A percentile compares a stretch with the other conserved stretches of the same genome.
Evolutionary conservation across 176 grass and related monocot species (phyloP).

Genomic region (Musa acuminata): DNA sequence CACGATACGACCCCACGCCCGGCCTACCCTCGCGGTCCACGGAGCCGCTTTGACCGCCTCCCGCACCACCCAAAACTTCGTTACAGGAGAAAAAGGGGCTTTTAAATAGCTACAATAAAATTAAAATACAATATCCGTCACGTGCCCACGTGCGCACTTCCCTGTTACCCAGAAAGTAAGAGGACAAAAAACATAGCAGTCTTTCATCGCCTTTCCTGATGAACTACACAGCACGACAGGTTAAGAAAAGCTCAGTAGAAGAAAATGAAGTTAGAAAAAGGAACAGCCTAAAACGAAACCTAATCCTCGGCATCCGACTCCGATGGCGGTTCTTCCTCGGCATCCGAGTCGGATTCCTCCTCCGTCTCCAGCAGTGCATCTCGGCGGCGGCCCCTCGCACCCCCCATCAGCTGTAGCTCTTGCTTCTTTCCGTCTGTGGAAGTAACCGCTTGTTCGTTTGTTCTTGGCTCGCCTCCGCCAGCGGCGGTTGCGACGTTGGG

Average conservation of each 20-base stretch:
- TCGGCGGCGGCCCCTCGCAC: background rate
- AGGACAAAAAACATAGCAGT: background rate
- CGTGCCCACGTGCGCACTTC: conserved; percentile 7
- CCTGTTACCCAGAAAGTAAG: background rate
- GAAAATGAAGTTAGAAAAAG: background rate
- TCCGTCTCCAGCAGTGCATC: background rate
- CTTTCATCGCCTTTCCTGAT: background rate
- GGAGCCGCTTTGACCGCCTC: background rate
- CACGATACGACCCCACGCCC: too few species aligned
- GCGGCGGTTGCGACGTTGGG: background rate
- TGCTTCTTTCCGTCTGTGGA: background rate
- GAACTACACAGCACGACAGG: background rate
- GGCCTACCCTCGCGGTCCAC: background rate
- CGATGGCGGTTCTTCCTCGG: background rate
- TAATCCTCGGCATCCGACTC: background rate
- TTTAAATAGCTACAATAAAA: background rate
- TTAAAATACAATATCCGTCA: conserved; percentile 2
- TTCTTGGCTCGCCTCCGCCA: background rate
- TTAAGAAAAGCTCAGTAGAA: background rate
- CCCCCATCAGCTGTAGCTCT: conserved; percentile 13
- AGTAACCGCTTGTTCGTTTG: background rate
- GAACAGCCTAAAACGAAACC: background rate
- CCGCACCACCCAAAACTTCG: background rate
- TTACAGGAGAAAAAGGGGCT: background rate
- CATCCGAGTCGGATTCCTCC: background rate